Evolutionary conservation across 2,329 filamentous ascomycete species (phyloP), one percentile per base, ranked within the genome.

Genomic region (Diplodia intermedia): DNA sequence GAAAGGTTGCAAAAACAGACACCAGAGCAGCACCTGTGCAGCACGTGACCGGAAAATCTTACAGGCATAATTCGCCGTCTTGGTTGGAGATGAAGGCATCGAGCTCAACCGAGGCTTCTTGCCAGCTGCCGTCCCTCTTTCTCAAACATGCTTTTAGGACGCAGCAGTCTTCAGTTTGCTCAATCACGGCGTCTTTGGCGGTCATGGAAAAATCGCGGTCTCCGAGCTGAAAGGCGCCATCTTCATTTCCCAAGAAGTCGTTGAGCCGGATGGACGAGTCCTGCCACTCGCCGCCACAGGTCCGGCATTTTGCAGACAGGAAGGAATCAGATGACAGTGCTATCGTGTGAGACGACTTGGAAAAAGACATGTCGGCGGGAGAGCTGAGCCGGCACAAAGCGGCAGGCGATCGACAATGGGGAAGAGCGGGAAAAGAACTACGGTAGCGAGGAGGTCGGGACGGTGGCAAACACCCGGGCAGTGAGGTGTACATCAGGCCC

Each of bases 141-240:
- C 47, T 52, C 60, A 63, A 52, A 8, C 12, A 52, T 26, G 60
- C 60, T 8, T 7, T 47, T 1, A 63, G 31, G 20, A 63, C 20
- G 8, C 47, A 26, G 20, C 29, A 52, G 5, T 63, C 60, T 8
- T 52, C 31, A 12, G 3, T 26, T 11, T 63, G 60, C 18, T 63
- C 60, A 7, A 63, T 12, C 4, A 26, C 29, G 29, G 50, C 36
- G 20, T 63, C 60, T 14, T 26, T 52, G 11, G 60, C 60, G 6
- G 60, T 63, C 60, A 52, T 29, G n/a, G 60, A 63, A 52, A 63
- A 63, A n/a, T 63, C 60, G n/a, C 60, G 60, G 29, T 63, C 60
- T 38, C 60, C 60, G 9, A 63, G 60, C 31, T 23, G 20, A 20
- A 63, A 63, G 23, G n/a, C 18, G 11, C 60, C 60, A 15, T 63